phyloP scores from a whole-genome alignment of 1,284 basidiomycete species.

The Grifola frondosa region DNA sequence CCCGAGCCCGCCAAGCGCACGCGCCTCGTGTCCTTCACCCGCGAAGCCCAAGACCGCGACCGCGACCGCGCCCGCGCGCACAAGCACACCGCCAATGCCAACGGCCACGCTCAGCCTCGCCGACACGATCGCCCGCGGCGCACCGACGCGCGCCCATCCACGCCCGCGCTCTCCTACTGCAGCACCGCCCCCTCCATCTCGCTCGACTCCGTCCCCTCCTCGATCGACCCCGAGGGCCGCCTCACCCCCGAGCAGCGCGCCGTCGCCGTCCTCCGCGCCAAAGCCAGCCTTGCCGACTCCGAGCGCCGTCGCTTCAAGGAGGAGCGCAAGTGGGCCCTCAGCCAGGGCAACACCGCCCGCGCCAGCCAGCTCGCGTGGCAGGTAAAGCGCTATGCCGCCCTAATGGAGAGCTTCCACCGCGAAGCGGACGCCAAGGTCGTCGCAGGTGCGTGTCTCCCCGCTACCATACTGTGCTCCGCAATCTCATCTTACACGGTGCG shows the following conservation, averaged over 20 bases:
- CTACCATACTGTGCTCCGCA: conserved; percentile 8
- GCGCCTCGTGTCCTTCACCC: conserved; percentile 30
- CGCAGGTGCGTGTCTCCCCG: conserved; percentile 49
- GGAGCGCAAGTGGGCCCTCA: conserved; percentile 79
- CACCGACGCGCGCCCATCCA: conserved; percentile 26
- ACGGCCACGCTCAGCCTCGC: conserved; percentile 17
- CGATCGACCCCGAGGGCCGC: conserved; percentile 53
- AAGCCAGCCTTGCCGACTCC: conserved; percentile 76
- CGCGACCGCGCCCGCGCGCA: conserved; percentile 20
- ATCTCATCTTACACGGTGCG: too few species aligned
- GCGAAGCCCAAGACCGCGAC: conserved; percentile 15
- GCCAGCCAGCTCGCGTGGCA: conserved; percentile 79
- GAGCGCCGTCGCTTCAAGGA: conserved; percentile 79
- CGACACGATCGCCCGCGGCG: conserved; percentile 21
- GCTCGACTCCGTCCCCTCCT: conserved; percentile 53
- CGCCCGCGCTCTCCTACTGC: conserved; percentile 29
- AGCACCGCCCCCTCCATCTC: conserved; percentile 34
- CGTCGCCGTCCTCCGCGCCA: conserved; percentile 65
- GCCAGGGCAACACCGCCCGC: conserved; percentile 69
- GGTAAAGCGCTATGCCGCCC: conserved; percentile 71
- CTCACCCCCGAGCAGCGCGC: conserved; percentile 71
- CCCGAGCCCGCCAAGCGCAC: conserved; percentile 28
- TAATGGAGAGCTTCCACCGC: conserved; percentile 76
- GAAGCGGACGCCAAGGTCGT: conserved; percentile 74
- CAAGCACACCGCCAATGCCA: conserved; percentile 11